Evolutionary conservation across 1,284 basidiomycete species (phyloP), one percentile per base, ranked within the genome.

Genomic region (Marasmius tenuissimus): DNA sequence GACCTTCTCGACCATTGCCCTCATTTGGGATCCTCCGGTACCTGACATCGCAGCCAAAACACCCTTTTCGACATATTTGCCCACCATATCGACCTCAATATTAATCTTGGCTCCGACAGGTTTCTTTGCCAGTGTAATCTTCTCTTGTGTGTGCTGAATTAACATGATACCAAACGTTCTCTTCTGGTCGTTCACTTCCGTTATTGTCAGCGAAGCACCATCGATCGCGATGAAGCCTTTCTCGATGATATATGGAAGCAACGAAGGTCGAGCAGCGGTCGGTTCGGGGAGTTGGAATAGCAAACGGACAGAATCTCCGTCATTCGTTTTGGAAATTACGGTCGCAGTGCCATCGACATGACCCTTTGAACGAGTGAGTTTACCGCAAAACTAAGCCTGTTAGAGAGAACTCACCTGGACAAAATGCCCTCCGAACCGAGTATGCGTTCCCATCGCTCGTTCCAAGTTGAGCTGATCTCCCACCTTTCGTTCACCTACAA

Each of bases 171-270:
- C 89, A 73, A 99, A 97, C 56, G 80, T 85, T n/a, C 85, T 73
- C 55, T 80, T 71, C 12, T 74, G 71, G 69, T 96, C 93, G 70
- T 93, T 79, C 33, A 98, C 94, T 40, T 81, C 80, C 0, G 96
- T 98, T 66, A 99, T 72, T 0, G 97, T 99, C 53, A 99, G 81
- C 2, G 95, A 97, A 2, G 96, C 88, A 20, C 97, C 97, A 74
- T 99, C 97, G 66, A 99, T 87, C 10, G 96, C 89, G 60, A 99
- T 84, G 74, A 96, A 99, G 57, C 97, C 97, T 75, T 99, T 99
- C n/a, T 92, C 88, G 63, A 99, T 93, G 66, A 99, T 80, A 73
- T 94, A 97, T 0, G 85, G 88, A 59, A 95, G 79, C 37, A 93
- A 80, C 5, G 85, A 90, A 38, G 86, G 88, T 53, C 85, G 81